Conservation (phyloP, 768 basidiomycete genomes). For the Rhizopogon rudus region DNA sequence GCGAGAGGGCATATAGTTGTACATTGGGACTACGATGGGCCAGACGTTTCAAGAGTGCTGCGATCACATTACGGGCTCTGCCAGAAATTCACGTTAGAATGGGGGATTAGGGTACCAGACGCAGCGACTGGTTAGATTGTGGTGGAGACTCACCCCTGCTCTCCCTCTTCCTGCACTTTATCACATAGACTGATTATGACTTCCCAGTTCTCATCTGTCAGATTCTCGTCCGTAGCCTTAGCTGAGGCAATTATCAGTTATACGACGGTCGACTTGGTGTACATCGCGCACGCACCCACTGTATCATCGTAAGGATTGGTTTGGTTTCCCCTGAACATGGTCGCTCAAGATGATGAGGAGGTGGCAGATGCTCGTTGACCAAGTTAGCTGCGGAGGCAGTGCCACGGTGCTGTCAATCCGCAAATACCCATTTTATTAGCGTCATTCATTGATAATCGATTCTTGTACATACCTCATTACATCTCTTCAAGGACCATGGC, state of each 20-base stretch:
- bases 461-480: background rate
- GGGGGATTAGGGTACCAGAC: background rate
- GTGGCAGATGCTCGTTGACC: conserved; percentile 1
- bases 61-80: conserved; percentile 85
- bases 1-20: conserved; percentile 86
- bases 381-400: conserved; percentile 25
- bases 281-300: conserved; percentile 58
- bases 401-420: conserved; percentile 9
- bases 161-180: conserved; percentile 89
- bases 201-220: conserved; percentile 95
- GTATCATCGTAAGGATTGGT: conserved; percentile 86
- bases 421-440: conserved; percentile 1
- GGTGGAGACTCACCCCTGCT: conserved; percentile 60
- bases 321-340: conserved; percentile 69
- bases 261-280: background rate
- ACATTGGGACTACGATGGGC: conserved; percentile 95
- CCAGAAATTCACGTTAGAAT: conserved; percentile 11
- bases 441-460: background rate
- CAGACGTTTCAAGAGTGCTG: conserved; percentile 83
- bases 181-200: conserved; percentile 92
- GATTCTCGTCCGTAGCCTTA: conserved; percentile 97
- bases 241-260: conserved; percentile 37
- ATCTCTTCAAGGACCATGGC: conserved; percentile 36
- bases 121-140: background rate
- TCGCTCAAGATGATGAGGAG: conserved; percentile 5